Base-by-base conservation (phyloP, 768 basidiomycete species). In the Xanthoconium purpureum region DNA sequence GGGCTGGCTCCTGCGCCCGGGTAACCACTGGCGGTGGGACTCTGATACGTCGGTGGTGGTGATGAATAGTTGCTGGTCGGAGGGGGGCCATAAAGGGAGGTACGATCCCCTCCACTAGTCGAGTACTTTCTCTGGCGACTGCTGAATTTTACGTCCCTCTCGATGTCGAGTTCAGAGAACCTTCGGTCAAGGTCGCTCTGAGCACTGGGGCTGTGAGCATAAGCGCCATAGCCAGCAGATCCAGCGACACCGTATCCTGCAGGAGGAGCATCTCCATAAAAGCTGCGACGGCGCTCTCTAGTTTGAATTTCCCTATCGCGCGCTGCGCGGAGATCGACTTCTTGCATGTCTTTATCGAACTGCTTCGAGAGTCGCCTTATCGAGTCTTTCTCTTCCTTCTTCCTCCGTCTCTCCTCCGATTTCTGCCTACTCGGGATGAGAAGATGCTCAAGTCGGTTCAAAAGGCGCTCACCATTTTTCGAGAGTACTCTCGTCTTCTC, bases 251-350 rank as follows among this genome's bases (percentile, higher is more conserved):
- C 60, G 39, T 66, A 68, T 68, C 64, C 63, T 71, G 63, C 52
- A 49, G 73, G 67, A 40, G 69, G 58, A 8, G 68, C 60, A 36
- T 71, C 64, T 10, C 78, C 75, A 40, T 78, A 74, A 66, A 83
- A 79, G 62, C 83, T 85, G 63, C 77, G 80, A 48, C 83, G 78
- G 47, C 83, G 78, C 63, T 84, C 81, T 50, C 69, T 67, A 15
- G 62, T 66, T 45, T 80, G 74, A 6, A 76, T 73, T 64, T 87
- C 85, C 40, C 77, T 75, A 58, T 84, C 86, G 44, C 84, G 82
- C 28, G 80, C 83, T 30, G 76, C 72, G 47, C 79, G 79, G 30
- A 83, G 72, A n/a, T 84, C 82, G 38, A 75, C 74, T 29, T 86
- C 84, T 50, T 78, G 72, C 60, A 80, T 70, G 18, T 76, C 78